These are phyloP conservation scores for Recurvomyces mirabilis DNA, from an alignment of 495 filamentous ascomycete genomes.

Conservation along the genomic window DNA sequence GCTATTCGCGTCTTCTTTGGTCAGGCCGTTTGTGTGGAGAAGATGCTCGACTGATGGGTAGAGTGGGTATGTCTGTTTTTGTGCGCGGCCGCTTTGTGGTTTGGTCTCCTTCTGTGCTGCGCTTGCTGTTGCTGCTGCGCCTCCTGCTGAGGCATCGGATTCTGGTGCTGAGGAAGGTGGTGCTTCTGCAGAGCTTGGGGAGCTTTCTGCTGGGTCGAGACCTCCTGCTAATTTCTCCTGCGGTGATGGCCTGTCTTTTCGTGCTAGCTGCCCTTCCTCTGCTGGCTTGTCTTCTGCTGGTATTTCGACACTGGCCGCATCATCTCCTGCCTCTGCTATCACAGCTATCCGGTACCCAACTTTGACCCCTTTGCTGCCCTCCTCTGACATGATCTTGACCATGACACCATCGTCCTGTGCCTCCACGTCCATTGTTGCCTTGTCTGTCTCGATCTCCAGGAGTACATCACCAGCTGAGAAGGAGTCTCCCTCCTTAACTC, in stretches of 20 bases:
- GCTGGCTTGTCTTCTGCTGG: constrained; percentile 42
- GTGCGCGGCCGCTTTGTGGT: constrained; percentile 31
- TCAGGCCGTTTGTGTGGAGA: constrained; percentile 62
- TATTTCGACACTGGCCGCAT: constrained; percentile 55
- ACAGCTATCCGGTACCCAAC: constrained; percentile 68
- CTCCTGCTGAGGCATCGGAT: constrained; percentile 16
- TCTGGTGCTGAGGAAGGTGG: constrained; percentile 22
- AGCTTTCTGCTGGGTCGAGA: constrained; percentile 20
- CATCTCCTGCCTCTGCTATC: constrained; percentile 62
- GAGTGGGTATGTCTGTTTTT: constrained; percentile 58
- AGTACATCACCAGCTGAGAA: constrained; percentile 70
- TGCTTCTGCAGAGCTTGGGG: constrained; percentile 26
- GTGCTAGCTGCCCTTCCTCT: constrained; percentile 26
- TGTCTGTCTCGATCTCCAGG: constrained; percentile 80
- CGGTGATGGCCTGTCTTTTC: constrained; percentile 27
- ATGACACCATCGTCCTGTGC: constrained; percentile 71
- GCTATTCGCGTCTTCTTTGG: constrained; percentile 57
- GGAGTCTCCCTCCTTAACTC: constrained; percentile 60
- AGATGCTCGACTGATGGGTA: constrained; percentile 78
- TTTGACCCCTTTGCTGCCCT: constrained; percentile 58
- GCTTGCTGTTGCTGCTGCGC: constrained; percentile 21
- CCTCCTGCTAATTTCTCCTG: constrained; percentile 25
- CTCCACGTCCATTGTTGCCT: constrained; percentile 85
- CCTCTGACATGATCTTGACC: constrained; percentile 62
- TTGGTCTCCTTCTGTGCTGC: constrained; percentile 18